These are phyloP conservation scores for Halenospora varia DNA, from an alignment of 495 filamentous ascomycete genomes.

Conservation along the genomic window DNA sequence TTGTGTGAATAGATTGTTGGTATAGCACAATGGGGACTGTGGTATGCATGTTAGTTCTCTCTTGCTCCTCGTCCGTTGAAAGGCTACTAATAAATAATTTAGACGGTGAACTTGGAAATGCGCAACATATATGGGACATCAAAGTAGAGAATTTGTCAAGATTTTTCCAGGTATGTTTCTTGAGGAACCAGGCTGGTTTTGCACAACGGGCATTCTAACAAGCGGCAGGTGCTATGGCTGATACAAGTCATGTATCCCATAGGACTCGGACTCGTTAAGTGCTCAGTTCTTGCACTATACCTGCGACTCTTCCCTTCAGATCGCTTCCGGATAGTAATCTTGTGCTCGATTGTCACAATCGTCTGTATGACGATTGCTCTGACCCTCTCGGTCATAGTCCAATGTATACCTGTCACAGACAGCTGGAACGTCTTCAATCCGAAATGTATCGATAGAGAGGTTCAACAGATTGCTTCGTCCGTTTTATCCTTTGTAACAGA, in stretches of 20 bases:
- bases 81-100: background rate
- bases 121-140: conserved; percentile 1
- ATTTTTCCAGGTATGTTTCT: background rate
- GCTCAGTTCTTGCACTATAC: background rate
- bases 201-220: background rate
- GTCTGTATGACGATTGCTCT: background rate
- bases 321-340: background rate
- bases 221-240: background rate
- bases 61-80: background rate
- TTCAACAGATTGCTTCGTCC: background rate
- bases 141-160: background rate
- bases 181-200: background rate
- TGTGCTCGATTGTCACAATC: background rate
- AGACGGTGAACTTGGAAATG: background rate
- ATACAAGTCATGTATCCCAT: conserved; percentile 7
- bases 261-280: conserved; percentile 3
- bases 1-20: background rate
- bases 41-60: background rate
- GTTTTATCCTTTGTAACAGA: conserved; percentile 1
- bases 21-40: background rate
- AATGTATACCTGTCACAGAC: background rate
- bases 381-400: background rate
- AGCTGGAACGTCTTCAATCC: background rate
- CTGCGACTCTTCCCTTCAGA: conserved; percentile 5
- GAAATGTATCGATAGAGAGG: background rate